A percentile compares a stretch with the other conserved stretches of the same genome.
Conservation (phyloP, 139 green algal species). For the Tetraselmis striata region DNA sequence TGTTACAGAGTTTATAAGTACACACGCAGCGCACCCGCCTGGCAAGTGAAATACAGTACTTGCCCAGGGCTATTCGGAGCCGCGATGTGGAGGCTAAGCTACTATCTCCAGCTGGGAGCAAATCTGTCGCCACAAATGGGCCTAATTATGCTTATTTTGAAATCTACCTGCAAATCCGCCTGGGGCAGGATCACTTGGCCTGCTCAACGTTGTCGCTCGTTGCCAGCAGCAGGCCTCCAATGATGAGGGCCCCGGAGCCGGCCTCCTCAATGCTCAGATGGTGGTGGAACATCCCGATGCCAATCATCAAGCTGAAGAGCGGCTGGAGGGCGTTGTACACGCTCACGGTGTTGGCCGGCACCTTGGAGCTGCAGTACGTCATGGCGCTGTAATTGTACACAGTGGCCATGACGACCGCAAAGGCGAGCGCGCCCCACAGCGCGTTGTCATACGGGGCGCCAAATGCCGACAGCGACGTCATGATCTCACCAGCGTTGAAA, state of each 20-base stretch:
- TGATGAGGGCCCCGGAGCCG: not conserved
- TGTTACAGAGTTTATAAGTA: no score
- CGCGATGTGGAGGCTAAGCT: not conserved
- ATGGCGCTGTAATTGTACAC: constrained; percentile 9
- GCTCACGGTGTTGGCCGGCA: not conserved
- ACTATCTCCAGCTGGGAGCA: not conserved
- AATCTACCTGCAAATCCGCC: no score
- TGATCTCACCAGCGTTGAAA: not conserved
- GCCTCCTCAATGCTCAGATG: not conserved
- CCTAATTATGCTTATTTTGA: no score
- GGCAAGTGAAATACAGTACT: not conserved
- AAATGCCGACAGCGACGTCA: not conserved
- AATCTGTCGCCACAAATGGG: no score
- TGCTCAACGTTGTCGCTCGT: not conserved
- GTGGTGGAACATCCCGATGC: not conserved
- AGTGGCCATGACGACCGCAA: not conserved
- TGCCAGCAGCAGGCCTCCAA: not conserved
- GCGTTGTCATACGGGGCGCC: not conserved
- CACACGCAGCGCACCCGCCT: no score
- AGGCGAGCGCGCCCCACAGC: not conserved
- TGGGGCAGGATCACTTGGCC: not conserved
- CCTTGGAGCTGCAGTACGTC: not conserved
- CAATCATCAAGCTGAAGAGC: not conserved
- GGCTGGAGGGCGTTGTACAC: constrained; percentile 1
- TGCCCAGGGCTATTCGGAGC: not conserved